Percentiles rank a stretch among this genome's conserved stretches.
Evolutionary conservation across 2,329 filamentous ascomycete species (phyloP).

Genomic region (Colletotrichum melonis): DNA sequence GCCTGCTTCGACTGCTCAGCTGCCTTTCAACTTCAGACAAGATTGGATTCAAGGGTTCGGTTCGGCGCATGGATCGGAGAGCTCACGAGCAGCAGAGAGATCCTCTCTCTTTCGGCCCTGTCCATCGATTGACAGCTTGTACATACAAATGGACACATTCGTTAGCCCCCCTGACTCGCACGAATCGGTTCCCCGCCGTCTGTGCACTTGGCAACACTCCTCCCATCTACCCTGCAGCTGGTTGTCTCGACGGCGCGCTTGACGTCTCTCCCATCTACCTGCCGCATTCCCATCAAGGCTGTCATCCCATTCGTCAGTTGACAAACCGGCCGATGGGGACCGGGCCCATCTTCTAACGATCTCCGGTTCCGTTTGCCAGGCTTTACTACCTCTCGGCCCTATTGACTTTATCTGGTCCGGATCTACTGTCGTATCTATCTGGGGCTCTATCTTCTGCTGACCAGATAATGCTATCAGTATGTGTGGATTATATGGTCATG

Average conservation of each 20-base stretch:
- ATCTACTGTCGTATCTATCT: conserved; percentile 15
- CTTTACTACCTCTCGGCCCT: conserved; percentile 7
- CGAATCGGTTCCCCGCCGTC: conserved; percentile 13
- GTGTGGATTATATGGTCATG: conserved; percentile 15
- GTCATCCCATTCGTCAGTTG: conserved; percentile 22
- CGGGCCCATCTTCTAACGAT: conserved; percentile 3
- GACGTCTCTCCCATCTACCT: conserved; percentile 25
- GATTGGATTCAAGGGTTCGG: conserved; percentile 2
- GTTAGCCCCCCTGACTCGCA: conserved; percentile 20
- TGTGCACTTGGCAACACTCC: conserved; percentile 4
- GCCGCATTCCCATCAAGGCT: conserved; percentile 19
- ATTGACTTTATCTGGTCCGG: conserved; percentile 13
- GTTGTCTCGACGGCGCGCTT: conserved; percentile 6
- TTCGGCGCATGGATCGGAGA: conserved; percentile 9
- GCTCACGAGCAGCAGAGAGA: neutral
- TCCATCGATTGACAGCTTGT: conserved; percentile 13
- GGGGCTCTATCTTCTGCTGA: neutral
- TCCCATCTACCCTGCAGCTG: conserved; percentile 19
- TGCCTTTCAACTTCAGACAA: neutral
- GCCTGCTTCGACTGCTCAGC: neutral
- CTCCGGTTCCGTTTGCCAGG: conserved; percentile 1
- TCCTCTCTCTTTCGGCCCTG: neutral
- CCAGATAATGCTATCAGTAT: conserved; percentile 1
- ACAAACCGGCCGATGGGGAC: neutral
- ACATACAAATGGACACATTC: neutral